Percentiles rank a stretch among this genome's conserved stretches.
Conservation (phyloP, 768 basidiomycete genomes). For the Crepidotus variabilis region DNA sequence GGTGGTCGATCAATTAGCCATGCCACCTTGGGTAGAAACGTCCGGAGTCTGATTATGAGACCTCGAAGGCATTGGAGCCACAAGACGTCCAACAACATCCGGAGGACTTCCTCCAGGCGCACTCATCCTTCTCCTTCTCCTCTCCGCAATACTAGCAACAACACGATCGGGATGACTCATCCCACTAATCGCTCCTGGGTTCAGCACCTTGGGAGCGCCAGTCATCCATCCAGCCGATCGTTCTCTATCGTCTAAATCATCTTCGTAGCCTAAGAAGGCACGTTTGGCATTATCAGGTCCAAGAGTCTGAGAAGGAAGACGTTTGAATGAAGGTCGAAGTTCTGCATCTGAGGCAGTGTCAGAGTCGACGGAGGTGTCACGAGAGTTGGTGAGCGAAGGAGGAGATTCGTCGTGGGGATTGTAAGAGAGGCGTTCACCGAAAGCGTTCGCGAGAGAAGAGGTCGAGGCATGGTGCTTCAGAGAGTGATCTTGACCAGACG, state of each 20-base stretch:
- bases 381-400: constrained; percentile 19
- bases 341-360: constrained; percentile 18
- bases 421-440: constrained; percentile 21
- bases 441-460: constrained; percentile 39
- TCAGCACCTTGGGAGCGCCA: background rate
- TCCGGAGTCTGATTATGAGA: background rate
- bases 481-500: constrained; percentile 13
- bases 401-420: constrained; percentile 11
- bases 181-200: background rate
- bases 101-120: constrained; percentile 12
- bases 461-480: constrained; percentile 13
- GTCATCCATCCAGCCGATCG: constrained; percentile 16
- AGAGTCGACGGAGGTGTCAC: constrained; percentile 28
- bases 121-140: constrained; percentile 31
- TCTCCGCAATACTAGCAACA: constrained; percentile 22
- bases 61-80: no score
- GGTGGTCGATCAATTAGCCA: no score
- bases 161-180: constrained; percentile 20
- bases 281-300: constrained; percentile 56
- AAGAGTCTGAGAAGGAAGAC: constrained; percentile 70
- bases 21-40: background rate
- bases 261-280: constrained; percentile 28
- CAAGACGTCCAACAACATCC: no score
- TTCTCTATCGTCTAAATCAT: constrained; percentile 20
- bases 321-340: constrained; percentile 63